Conservation (phyloP, 148 eudicot genomes). For the Silene conica region DNA sequence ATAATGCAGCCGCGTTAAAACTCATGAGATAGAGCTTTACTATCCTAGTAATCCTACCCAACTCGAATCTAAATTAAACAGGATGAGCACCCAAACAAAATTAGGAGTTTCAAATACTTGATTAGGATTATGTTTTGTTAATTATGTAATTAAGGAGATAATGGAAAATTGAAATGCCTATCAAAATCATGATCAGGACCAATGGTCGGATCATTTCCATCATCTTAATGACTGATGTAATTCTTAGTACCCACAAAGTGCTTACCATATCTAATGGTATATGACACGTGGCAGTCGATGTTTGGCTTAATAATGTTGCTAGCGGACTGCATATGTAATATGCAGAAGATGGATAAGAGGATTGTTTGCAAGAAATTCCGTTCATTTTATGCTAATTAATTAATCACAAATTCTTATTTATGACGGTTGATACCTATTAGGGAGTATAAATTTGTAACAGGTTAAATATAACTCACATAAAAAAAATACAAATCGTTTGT, state of each 20-base stretch:
- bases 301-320: background rate
- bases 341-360: constrained; percentile 1
- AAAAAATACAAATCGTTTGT: too few species aligned
- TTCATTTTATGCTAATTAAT: background rate
- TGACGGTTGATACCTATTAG: too few species aligned
- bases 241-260: constrained; percentile 6
- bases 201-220: constrained; percentile 5
- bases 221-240: constrained; percentile 10
- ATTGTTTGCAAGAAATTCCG: background rate
- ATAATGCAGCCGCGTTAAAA: too few species aligned
- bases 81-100: too few species aligned
- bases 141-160: too few species aligned
- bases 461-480: too few species aligned
- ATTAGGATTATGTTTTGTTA: background rate
- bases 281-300: background rate
- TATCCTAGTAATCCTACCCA: too few species aligned
- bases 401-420: too few species aligned
- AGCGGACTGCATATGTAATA: background rate
- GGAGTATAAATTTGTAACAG: too few species aligned
- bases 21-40: too few species aligned
- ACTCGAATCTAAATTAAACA: too few species aligned
- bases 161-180: background rate
- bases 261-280: constrained; percentile 1
- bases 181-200: constrained; percentile 8
- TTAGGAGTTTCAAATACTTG: too few species aligned